Percentiles rank a stretch among this genome's conserved stretches.
These are phyloP conservation scores for Arachnomyces sp. DNA, from an alignment of 2,329 filamentous ascomycete species.

Conservation along the genomic window DNA sequence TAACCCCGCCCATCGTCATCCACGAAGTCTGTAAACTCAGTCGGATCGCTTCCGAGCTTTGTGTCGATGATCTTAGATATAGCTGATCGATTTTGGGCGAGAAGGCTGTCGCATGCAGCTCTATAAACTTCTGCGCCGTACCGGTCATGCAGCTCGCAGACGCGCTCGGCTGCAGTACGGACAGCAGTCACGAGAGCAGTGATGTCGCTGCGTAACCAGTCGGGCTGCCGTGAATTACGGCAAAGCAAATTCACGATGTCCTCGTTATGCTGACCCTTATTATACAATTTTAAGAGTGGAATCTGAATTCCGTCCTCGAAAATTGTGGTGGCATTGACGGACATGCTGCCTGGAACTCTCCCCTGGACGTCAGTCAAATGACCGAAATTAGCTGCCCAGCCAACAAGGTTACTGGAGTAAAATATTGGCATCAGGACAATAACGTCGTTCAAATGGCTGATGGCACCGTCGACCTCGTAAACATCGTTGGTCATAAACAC, in stretches of 20 bases:
- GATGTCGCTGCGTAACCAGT: conserved; percentile 43
- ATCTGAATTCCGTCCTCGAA: conserved; percentile 46
- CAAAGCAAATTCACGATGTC: conserved; percentile 39
- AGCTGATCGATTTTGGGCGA: conserved; percentile 37
- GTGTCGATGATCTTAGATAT: conserved; percentile 40
- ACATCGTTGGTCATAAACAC: conserved; percentile 46
- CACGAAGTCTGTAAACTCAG: conserved; percentile 42
- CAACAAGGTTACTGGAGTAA: conserved; percentile 36
- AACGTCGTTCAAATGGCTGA: conserved; percentile 44
- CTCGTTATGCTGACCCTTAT: conserved; percentile 36
- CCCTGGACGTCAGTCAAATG: conserved; percentile 41
- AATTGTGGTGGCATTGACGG: conserved; percentile 40
- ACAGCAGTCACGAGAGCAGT: conserved; percentile 41
- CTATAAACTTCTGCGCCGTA: conserved; percentile 40
- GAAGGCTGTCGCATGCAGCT: conserved; percentile 38
- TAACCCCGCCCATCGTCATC: conserved; percentile 41
- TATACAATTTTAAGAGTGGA: conserved; percentile 41
- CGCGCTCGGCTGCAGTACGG: conserved; percentile 36
- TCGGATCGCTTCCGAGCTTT: conserved; percentile 35
- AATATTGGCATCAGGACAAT: conserved; percentile 44
- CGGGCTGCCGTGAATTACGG: conserved; percentile 41
- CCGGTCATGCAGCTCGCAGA: conserved; percentile 38
- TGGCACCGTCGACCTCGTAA: conserved; percentile 42
- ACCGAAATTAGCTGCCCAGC: conserved; percentile 45
- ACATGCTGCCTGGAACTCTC: conserved; percentile 44